Conservation (phyloP, 345 rosid species). For the Eucalyptus camaldulensis region DNA sequence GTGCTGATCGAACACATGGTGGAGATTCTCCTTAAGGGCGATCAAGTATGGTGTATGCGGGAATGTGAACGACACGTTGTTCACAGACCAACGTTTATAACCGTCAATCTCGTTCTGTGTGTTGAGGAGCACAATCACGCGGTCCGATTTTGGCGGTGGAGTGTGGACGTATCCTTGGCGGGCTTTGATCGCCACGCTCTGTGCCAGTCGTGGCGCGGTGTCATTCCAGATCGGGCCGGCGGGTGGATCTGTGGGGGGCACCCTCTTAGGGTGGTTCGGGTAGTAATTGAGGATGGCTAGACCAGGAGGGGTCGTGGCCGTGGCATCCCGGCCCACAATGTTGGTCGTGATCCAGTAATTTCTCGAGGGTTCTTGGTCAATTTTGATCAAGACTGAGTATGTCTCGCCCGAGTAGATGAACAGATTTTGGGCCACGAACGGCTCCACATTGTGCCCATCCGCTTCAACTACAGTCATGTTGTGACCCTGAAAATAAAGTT, state of each 20-base stretch:
- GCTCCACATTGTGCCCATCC: conserved; percentile 63
- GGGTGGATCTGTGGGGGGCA: conserved; percentile 27
- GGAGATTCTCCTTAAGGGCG: conserved; percentile 32
- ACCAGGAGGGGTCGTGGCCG: conserved; percentile 17
- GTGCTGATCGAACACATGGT: conserved; percentile 18
- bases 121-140: conserved; percentile 39
- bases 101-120: conserved; percentile 44
- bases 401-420: conserved; percentile 75
- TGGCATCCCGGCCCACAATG: conserved; percentile 33
- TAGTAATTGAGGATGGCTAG: conserved; percentile 41
- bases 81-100: conserved; percentile 34
- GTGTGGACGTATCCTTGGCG: conserved; percentile 12
- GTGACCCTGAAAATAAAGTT: conserved; percentile 25
- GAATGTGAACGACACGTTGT: conserved; percentile 42
- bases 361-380: conserved; percentile 38
- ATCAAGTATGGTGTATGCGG: conserved; percentile 53
- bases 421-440: conserved; percentile 48
- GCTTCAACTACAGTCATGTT: conserved; percentile 72
- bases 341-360: conserved; percentile 59
- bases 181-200: conserved; percentile 44
- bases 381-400: conserved; percentile 46
- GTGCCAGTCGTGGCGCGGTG: conserved; percentile 6
- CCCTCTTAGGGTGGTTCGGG: conserved; percentile 38
- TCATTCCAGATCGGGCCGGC: conserved; percentile 37
- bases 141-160: conserved; percentile 27